Conservation (phyloP, 805 yeast species). For the Suhomyces emberorum region DNA sequence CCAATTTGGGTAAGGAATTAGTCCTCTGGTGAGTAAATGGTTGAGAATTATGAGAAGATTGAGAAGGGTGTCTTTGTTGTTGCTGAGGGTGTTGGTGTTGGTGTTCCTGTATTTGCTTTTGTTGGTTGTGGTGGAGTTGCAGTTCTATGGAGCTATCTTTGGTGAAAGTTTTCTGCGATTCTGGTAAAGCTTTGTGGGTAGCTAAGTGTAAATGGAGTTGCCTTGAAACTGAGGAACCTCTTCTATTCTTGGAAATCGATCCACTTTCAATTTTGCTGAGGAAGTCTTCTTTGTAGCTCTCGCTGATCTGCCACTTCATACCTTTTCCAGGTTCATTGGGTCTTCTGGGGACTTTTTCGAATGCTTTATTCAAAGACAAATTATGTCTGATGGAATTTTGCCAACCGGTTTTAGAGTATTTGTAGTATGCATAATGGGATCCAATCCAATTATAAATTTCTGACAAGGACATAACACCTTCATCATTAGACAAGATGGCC, state of each 20-base stretch:
- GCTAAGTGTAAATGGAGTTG: conserved; percentile 74
- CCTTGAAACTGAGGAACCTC: conserved; percentile 80
- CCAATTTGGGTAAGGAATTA: conserved; percentile 18
- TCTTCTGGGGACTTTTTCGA: conserved; percentile 93
- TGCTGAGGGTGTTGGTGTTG: conserved; percentile 5
- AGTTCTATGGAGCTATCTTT: conserved; percentile 18
- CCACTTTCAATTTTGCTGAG: conserved; percentile 77
- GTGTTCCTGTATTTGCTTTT: conserved; percentile 14
- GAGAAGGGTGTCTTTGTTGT: conserved; percentile 8
- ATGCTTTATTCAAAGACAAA: conserved; percentile 90
- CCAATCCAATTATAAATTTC: conserved; percentile 93
- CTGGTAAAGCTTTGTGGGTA: conserved; percentile 53
- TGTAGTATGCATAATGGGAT: conserved; percentile 83
- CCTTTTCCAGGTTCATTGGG: conserved; percentile 98
- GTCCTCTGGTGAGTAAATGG: conserved; percentile 13
- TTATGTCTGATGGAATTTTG: conserved; percentile 97
- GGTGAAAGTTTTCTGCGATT: conserved; percentile 31
- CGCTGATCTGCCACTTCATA: conserved; percentile 97
- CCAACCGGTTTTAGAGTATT: conserved; percentile 95
- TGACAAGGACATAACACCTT: conserved; percentile 82
- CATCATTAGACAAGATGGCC: conserved; percentile 84
- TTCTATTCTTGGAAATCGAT: conserved; percentile 63
- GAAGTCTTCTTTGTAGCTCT: conserved; percentile 79
- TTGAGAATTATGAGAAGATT: conserved; percentile 2
- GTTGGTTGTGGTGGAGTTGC: conserved; percentile 16